These are phyloP conservation scores for Tillandsia leiboldiana DNA, from an alignment of 176 grass and related monocot species.

Conservation along the genomic window DNA sequence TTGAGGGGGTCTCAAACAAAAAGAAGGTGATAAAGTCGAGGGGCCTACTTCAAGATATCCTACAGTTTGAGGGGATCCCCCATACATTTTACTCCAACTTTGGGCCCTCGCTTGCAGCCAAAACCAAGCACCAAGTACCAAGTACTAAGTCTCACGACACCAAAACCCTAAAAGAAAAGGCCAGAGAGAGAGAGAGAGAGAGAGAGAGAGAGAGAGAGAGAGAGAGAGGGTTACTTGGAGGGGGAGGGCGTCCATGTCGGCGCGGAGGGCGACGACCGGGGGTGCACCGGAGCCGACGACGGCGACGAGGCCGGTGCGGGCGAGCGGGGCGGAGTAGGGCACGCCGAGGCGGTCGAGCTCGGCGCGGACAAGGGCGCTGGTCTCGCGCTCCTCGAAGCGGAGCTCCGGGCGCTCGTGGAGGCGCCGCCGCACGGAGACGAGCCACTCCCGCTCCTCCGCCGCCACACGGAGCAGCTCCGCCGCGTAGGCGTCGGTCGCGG, in stretches of 20 bases:
- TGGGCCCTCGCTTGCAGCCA: too few relatives aligned
- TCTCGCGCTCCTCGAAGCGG: constrained; percentile 63
- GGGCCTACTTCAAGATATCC: too few relatives aligned
- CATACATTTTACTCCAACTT: too few relatives aligned
- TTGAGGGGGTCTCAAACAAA: too few relatives aligned
- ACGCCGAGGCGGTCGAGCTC: constrained; percentile 61
- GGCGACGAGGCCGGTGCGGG: constrained; percentile 55
- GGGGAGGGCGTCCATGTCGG: constrained; percentile 93
- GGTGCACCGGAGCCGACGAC: constrained; percentile 55
- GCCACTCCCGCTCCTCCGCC: constrained; percentile 46
- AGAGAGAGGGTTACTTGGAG: constrained; percentile 30
- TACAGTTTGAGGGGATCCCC: too few relatives aligned
- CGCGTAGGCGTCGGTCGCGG: constrained; percentile 20
- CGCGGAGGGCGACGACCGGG: constrained; percentile 77
- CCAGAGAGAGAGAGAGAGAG: too few relatives aligned
- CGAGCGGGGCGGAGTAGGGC: constrained; percentile 32
- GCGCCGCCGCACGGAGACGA: constrained; percentile 51
- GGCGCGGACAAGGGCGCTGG: constrained; percentile 65
- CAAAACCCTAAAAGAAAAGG: too few relatives aligned
- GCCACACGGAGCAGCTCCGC: constrained; percentile 52
- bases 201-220: too few relatives aligned
- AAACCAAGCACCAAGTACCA: too few relatives aligned
- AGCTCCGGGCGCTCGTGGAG: constrained; percentile 89
- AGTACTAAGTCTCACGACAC: too few relatives aligned
- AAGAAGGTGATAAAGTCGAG: too few relatives aligned